Percentiles rank a stretch among this genome's conserved stretches.
phyloP scores from a whole-genome alignment of 2,329 filamentous ascomycete species.

The Pseudogymnoascus sp. region DNA sequence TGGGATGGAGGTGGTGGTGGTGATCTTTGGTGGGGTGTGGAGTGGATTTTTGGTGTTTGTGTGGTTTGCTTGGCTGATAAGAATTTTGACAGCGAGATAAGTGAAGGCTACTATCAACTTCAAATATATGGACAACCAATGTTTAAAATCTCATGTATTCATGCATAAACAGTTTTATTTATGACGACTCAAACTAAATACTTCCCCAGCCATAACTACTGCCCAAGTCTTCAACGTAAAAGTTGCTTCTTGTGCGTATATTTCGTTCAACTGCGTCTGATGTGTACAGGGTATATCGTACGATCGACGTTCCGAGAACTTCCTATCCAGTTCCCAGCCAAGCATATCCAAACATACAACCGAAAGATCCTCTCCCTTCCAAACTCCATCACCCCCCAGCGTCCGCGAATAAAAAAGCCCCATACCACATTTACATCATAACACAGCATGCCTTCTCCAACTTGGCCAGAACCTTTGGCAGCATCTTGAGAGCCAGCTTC shows the following conservation, averaged over 20 bases:
- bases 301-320: neutral
- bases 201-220: neutral
- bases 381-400: neutral
- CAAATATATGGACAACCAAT: neutral
- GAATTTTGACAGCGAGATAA: neutral
- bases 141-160: neutral
- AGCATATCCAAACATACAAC: neutral
- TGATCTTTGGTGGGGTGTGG: neutral
- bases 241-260: neutral
- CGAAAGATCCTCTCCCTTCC: neutral
- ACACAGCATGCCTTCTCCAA: slow-evolving; percentile 11
- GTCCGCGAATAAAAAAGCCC: neutral
- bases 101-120: neutral
- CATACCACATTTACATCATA: slow-evolving; percentile 10
- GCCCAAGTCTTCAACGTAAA: neutral
- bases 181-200: neutral
- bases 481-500: slow-evolving; percentile 2
- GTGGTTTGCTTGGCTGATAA: neutral
- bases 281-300: neutral
- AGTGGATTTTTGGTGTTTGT: neutral
- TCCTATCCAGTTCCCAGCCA: neutral
- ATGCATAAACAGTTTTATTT: neutral
- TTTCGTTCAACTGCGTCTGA: neutral
- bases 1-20: neutral
- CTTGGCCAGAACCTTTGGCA: neutral